Evolutionary conservation across 352 stramenopile genomes (phyloP), one percentile per base, ranked within the genome.

Genomic region (Phytopythium sindhum): DNA sequence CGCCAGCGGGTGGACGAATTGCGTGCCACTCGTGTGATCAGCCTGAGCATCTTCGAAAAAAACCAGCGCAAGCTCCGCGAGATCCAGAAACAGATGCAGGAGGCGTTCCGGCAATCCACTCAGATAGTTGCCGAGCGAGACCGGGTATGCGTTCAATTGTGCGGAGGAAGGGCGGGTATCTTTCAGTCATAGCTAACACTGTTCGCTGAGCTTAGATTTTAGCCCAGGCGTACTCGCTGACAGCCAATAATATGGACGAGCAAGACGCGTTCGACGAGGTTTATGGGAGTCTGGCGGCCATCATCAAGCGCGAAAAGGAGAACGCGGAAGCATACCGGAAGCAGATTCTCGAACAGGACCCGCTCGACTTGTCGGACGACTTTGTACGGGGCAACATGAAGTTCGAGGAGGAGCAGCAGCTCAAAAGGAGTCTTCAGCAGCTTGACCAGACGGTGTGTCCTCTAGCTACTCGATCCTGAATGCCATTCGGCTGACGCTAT

Each of bases 11-110:
- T 91, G 9, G 84, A 91, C 56, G 80, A 80, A 24, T 64, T 93
- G 47, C 84, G 84, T 21, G 84, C 82, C 26, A 81, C 67, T 35
- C 78, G 84, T 21, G 72, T 89, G 5, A 61, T 89, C 41, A 93
- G 79, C 39, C 84, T 91, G 62, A 84, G 64, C 37, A 80, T 89
- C 35, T 93, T 91, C 37, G 82, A 91, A 47, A 93, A 93, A 78
- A 86, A 91, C 59, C 84, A 93, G 64, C 79, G 77, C 24, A 78
- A 79, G 44, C 77, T 93, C 8, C 77, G 78, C 4, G 84, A 93
- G 29, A 81, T 93, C 48, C 82, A 93, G 59, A 75, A 72, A 26
- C 79, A 89, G 67, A 91, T 93, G 80, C 84, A 93, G 60, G 82
- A 90, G 35, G 75, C 65, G 51, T 93, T 93, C 61, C 77, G 73